Conservation (phyloP, 805 yeast species). For the Sugiyamaella chiloensis region DNA sequence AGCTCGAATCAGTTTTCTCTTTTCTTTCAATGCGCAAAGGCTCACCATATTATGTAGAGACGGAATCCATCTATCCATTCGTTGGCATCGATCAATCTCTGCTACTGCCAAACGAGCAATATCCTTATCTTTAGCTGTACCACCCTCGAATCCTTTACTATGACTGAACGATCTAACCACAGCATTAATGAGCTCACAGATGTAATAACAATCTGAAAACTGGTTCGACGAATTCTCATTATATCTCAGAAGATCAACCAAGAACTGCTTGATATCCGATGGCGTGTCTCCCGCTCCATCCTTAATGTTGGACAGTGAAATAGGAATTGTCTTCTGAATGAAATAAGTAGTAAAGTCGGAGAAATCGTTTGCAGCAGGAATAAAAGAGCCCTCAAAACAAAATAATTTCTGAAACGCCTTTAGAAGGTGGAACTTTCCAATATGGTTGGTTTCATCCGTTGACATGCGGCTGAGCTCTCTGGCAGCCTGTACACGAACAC, state of each 20-base stretch:
- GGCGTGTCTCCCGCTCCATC: slow-evolving; percentile 65
- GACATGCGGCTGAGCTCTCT: slow-evolving; percentile 69
- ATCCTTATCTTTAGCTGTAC: slow-evolving; percentile 13
- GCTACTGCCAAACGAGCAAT: slow-evolving; percentile 49
- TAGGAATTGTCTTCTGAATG: slow-evolving; percentile 65
- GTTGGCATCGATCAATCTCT: slow-evolving; percentile 70
- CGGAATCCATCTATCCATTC: slow-evolving; percentile 85
- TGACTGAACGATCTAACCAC: slow-evolving; percentile 42
- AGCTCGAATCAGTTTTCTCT: slow-evolving; percentile 53
- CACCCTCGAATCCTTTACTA: not conserved
- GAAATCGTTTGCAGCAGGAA: slow-evolving; percentile 82
- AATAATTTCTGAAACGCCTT: slow-evolving; percentile 64
- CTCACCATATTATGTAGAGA: slow-evolving; percentile 60
- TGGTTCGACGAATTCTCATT: slow-evolving; percentile 82
- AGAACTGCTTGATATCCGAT: slow-evolving; percentile 52
- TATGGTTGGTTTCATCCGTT: slow-evolving; percentile 53
- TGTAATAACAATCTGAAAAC: slow-evolving; percentile 69
- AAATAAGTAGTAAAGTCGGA: slow-evolving; percentile 64
- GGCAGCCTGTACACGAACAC: slow-evolving; percentile 86
- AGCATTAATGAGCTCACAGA: slow-evolving; percentile 54
- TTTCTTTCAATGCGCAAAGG: slow-evolving; percentile 54
- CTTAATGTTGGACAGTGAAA: slow-evolving; percentile 55
- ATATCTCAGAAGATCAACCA: slow-evolving; percentile 70
- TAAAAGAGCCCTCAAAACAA: slow-evolving; percentile 64
- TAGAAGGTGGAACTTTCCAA: slow-evolving; percentile 71